Percentiles rank a stretch among this genome's conserved stretches.
Evolutionary conservation across 768 basidiomycete genomes (phyloP).

Genomic region (Boletus speciosus): DNA sequence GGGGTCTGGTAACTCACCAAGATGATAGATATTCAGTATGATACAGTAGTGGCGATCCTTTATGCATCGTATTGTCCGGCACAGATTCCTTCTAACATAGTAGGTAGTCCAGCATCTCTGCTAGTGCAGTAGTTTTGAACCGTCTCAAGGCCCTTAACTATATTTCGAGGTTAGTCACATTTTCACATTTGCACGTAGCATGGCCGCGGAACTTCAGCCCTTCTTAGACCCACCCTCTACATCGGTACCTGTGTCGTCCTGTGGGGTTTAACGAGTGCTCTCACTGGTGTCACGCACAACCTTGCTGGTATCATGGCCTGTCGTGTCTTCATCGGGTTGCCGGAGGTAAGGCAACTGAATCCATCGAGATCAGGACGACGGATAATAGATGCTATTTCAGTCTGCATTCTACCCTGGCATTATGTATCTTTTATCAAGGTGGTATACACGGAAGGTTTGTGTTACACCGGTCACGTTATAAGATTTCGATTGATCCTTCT

Average conservation of each 20-base stretch:
- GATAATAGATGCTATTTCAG: constrained; percentile 18
- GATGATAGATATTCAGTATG: constrained; percentile 49
- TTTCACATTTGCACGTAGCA: not conserved
- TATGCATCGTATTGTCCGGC: constrained; percentile 62
- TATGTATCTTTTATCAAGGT: constrained; percentile 33
- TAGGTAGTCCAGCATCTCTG: not conserved
- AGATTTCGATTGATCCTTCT: not conserved
- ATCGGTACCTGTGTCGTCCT: constrained; percentile 57
- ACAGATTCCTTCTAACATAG: constrained; percentile 37
- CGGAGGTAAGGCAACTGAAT: constrained; percentile 40
- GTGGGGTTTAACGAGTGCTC: constrained; percentile 62
- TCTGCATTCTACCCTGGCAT: constrained; percentile 65
- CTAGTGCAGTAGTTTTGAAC: not conserved
- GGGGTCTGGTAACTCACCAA: not conserved
- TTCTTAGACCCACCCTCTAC: constrained; percentile 54
- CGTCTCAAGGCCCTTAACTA: constrained; percentile 48
- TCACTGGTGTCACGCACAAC: constrained; percentile 59
- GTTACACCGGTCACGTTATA: not conserved
- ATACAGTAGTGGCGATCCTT: constrained; percentile 51
- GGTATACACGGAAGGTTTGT: constrained; percentile 23
- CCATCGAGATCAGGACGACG: not conserved
- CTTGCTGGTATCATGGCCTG: constrained; percentile 55
- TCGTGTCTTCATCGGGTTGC: constrained; percentile 59
- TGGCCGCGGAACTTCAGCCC: not conserved
- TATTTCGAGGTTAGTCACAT: constrained; percentile 40